phyloP scores from a whole-genome alignment of 768 basidiomycete genomes.

The Boletales sp. region DNA sequence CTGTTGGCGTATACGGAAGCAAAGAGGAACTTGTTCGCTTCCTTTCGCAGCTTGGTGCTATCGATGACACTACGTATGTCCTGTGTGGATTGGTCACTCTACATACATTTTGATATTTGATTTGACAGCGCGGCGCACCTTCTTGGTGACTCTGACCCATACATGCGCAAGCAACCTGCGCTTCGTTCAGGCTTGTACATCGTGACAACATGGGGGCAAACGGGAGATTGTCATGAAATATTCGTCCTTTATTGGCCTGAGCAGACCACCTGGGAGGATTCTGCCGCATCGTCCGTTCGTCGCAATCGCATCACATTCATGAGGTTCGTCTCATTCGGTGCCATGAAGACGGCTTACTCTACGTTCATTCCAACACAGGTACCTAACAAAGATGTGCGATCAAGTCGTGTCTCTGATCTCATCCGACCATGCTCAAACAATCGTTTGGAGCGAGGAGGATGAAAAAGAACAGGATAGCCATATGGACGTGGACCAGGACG shows the following conservation, averaged over 20 bases:
- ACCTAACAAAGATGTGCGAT: slow-evolving; percentile 57
- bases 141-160: slow-evolving; percentile 7
- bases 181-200: slow-evolving; percentile 24
- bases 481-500: slow-evolving; percentile 36
- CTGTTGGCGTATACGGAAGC: slow-evolving; percentile 57
- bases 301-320: slow-evolving; percentile 61
- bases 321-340: slow-evolving; percentile 36
- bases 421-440: slow-evolving; percentile 39
- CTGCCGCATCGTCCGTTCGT: slow-evolving; percentile 39
- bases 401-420: slow-evolving; percentile 53
- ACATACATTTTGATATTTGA: not conserved
- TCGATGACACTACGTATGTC: slow-evolving; percentile 42
- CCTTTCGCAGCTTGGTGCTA: slow-evolving; percentile 32
- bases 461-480: slow-evolving; percentile 26
- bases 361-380: slow-evolving; percentile 31
- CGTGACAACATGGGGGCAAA: slow-evolving; percentile 5
- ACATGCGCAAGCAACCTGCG: slow-evolving; percentile 2
- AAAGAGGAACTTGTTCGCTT: slow-evolving; percentile 48
- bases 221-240: slow-evolving; percentile 18
- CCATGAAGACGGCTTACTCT: not conserved
- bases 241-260: slow-evolving; percentile 64
- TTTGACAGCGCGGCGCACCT: slow-evolving; percentile 12
- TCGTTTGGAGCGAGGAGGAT: slow-evolving; percentile 43
- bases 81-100: not conserved
- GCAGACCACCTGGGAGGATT: slow-evolving; percentile 54